A percentile compares a stretch with the other conserved stretches of the same genome.
Conservation (phyloP, 2,329 filamentous ascomycete species). For the Cyphellophora europaea region DNA sequence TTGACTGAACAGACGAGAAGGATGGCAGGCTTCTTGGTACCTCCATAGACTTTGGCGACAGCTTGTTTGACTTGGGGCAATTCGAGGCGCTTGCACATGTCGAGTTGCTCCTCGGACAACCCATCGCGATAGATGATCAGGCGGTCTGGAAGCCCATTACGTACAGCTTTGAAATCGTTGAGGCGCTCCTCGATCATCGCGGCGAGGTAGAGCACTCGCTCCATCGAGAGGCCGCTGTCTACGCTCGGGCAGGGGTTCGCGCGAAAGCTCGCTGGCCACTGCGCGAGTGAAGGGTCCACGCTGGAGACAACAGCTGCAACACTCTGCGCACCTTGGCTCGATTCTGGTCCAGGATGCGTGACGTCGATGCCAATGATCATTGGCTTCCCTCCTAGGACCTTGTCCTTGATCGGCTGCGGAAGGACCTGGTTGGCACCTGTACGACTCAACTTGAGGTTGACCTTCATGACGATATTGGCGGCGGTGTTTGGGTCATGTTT, state of each 20-base stretch:
- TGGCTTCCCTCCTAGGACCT: conserved; percentile 54
- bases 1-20: conserved; percentile 76
- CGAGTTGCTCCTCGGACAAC: conserved; percentile 78
- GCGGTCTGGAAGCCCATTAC: conserved; percentile 54
- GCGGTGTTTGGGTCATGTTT: conserved; percentile 34
- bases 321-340: conserved; percentile 49
- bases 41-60: conserved; percentile 24
- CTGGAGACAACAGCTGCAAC: conserved; percentile 76
- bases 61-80: conserved; percentile 47
- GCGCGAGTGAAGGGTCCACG: conserved; percentile 56
- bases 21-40: conserved; percentile 29
- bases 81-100: conserved; percentile 57
- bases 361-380: conserved; percentile 88
- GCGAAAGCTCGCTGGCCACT: conserved; percentile 67
- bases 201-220: conserved; percentile 60
- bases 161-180: conserved; percentile 47
- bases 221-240: conserved; percentile 30
- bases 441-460: conserved; percentile 73
- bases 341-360: conserved; percentile 69
- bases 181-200: conserved; percentile 58
- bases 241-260: conserved; percentile 22
- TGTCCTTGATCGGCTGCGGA: conserved; percentile 43
- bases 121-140: conserved; percentile 83
- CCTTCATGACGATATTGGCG: conserved; percentile 64
- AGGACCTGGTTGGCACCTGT: conserved; percentile 54